phyloP scores from a whole-genome alignment of 345 rosid genomes.

The Eucalyptus cloeziana region DNA sequence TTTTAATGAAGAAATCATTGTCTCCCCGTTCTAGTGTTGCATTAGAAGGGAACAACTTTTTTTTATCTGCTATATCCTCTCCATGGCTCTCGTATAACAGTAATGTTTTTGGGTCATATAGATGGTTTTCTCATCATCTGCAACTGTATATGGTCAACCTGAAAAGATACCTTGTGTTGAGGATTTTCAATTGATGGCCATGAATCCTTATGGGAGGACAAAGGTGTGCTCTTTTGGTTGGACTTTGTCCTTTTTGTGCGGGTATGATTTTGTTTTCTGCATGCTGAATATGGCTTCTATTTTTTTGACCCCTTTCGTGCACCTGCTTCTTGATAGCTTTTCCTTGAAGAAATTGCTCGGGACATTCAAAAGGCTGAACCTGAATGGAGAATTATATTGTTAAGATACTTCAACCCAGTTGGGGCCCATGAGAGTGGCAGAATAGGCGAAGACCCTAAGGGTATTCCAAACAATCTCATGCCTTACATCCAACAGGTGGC shows the following conservation, averaged over 20 bases:
- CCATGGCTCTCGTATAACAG: neutral
- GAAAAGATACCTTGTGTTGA: slow-evolving; percentile 75
- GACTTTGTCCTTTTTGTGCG: neutral
- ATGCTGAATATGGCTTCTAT: neutral
- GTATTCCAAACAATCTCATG: slow-evolving; percentile 90
- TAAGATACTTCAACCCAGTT: slow-evolving; percentile 94
- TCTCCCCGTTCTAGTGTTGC: neutral
- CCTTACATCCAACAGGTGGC: slow-evolving; percentile 98
- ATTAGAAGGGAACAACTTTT: neutral
- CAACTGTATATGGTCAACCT: slow-evolving; percentile 97
- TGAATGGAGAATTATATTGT: slow-evolving; percentile 73
- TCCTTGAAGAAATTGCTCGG: slow-evolving; percentile 84
- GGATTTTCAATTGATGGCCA: slow-evolving; percentile 57
- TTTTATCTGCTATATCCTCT: neutral
- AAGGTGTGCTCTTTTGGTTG: slow-evolving; percentile 32
- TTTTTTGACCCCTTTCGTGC: neutral
- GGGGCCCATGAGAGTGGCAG: slow-evolving; percentile 94
- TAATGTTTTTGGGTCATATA: neutral
- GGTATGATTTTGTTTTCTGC: neutral
- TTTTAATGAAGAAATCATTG: neutral
- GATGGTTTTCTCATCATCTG: slow-evolving; percentile 98
- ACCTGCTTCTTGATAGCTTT: slow-evolving; percentile 32
- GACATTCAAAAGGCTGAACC: slow-evolving; percentile 83
- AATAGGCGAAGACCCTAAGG: slow-evolving; percentile 96
- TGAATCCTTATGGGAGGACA: slow-evolving; percentile 93